Percentiles rank a stretch among this genome's conserved stretches.
These are phyloP conservation scores for Ganoderma leucocontextum DNA, from an alignment of 1,284 basidiomycete species.

Conservation along the genomic window DNA sequence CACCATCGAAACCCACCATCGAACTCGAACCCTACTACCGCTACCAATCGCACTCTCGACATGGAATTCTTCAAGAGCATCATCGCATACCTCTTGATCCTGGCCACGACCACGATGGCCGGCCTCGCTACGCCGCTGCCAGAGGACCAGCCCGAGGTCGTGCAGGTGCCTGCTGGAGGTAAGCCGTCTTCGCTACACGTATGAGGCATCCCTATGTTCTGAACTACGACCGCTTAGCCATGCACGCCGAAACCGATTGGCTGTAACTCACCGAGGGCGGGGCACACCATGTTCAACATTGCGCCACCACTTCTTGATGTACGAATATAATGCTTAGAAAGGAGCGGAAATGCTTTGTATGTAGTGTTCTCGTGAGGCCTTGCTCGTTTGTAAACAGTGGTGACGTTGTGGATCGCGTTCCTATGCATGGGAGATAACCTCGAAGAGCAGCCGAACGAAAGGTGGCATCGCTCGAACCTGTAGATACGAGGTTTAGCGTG, in stretches of 20 bases:
- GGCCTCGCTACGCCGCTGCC: neutral
- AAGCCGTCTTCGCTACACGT: neutral
- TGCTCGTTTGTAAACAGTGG: neutral
- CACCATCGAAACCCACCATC: neutral
- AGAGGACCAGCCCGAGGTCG: neutral
- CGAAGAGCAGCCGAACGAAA: too few relatives aligned
- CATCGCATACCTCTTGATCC: neutral
- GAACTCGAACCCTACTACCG: neutral
- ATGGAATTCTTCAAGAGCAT: slow-evolving; percentile 1
- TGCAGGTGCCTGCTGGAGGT: neutral
- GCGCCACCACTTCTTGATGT: neutral
- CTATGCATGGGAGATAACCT: too few relatives aligned
- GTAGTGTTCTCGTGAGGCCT: neutral
- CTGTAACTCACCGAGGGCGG: neutral
- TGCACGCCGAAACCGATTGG: neutral
- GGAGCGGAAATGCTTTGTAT: neutral
- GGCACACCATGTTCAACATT: neutral
- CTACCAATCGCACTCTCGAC: neutral
- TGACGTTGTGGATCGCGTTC: neutral
- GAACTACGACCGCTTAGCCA: neutral
- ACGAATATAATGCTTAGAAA: neutral
- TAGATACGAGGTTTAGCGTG: neutral
- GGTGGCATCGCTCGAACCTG: neutral
- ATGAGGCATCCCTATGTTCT: neutral
- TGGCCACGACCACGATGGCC: neutral